Percentiles rank a stretch among this genome's conserved stretches.
These are phyloP conservation scores for Wickerhamiella alocasiicola DNA, from an alignment of 805 yeast species.

Conservation along the genomic window DNA sequence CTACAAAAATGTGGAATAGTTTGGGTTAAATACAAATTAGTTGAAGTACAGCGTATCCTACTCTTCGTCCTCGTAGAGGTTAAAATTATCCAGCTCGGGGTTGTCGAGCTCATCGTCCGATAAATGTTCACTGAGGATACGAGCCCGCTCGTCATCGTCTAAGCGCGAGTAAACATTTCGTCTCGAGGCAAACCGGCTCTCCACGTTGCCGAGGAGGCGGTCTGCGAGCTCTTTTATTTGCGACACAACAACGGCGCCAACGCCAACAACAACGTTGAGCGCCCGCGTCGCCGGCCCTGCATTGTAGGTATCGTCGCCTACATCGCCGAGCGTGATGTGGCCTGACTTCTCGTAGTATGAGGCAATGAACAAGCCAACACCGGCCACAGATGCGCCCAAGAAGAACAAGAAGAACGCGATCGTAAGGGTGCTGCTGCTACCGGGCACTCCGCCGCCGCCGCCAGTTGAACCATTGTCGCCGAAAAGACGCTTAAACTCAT, in stretches of 20 bases:
- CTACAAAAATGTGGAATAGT: background rate
- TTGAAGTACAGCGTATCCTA: background rate
- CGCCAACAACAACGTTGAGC: background rate
- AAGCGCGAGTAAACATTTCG: conserved; percentile 25
- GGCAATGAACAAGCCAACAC: conserved; percentile 26
- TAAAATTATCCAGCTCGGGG: conserved; percentile 10
- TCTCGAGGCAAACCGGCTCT: conserved; percentile 12
- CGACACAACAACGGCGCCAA: conserved; percentile 6
- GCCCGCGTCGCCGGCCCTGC: background rate
- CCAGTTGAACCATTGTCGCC: conserved; percentile 38
- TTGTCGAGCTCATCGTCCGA: conserved; percentile 16
- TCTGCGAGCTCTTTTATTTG: conserved; percentile 7
- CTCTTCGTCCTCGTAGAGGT: conserved; percentile 10
- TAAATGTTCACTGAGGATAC: conserved; percentile 22
- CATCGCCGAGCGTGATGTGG: conserved; percentile 11
- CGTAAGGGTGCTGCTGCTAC: conserved; percentile 40
- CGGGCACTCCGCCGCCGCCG: conserved; percentile 44
- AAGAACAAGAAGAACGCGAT: conserved; percentile 49
- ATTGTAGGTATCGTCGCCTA: background rate
- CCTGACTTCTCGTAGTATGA: conserved; percentile 5
- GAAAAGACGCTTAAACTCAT: conserved; percentile 39
- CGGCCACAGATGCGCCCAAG: conserved; percentile 62
- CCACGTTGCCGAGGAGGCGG: conserved; percentile 4
- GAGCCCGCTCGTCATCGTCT: conserved; percentile 26
- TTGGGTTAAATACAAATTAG: background rate